Evolutionary conservation across 164 flowering plant species (phyloP).

Genomic region (Vitis labrusca): DNA sequence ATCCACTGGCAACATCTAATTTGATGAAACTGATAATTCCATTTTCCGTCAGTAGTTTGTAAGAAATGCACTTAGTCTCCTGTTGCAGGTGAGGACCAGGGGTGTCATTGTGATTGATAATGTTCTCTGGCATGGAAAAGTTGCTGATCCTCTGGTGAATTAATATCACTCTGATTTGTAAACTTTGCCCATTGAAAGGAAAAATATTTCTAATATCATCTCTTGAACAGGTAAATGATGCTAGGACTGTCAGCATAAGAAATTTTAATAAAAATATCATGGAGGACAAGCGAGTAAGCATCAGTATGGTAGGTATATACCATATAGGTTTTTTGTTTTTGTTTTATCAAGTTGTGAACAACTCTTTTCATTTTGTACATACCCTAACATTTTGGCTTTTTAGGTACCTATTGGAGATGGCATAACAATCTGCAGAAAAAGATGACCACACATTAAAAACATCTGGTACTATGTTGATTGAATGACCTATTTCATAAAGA

Average conservation of each 20-base stretch:
- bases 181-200: not conserved
- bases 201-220: not conserved
- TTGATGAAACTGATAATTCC: not conserved
- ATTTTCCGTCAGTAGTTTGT: not conserved
- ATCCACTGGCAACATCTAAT: not conserved
- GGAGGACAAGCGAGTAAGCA: conserved; percentile 75
- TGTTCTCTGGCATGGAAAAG: conserved; percentile 97
- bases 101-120: conserved; percentile 90
- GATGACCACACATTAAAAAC: conserved; percentile 22
- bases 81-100: conserved; percentile 74
- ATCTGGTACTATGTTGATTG: too few relatives aligned
- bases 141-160: conserved; percentile 79
- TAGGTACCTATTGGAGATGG: conserved; percentile 97
- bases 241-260: conserved; percentile 69
- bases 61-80: not conserved
- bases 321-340: not conserved
- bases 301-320: conserved; percentile 73
- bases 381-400: conserved; percentile 2
- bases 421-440: conserved; percentile 83
- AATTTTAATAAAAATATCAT: conserved; percentile 58
- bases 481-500: too few relatives aligned
- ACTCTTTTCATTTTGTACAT: conserved; percentile 3
- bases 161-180: not conserved
- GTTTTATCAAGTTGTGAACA: not conserved
- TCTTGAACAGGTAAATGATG: conserved; percentile 66